Percentiles rank a stretch among this genome's conserved stretches.
phyloP scores from a whole-genome alignment of 208 protist genomes.

The Lotmaria passim region DNA sequence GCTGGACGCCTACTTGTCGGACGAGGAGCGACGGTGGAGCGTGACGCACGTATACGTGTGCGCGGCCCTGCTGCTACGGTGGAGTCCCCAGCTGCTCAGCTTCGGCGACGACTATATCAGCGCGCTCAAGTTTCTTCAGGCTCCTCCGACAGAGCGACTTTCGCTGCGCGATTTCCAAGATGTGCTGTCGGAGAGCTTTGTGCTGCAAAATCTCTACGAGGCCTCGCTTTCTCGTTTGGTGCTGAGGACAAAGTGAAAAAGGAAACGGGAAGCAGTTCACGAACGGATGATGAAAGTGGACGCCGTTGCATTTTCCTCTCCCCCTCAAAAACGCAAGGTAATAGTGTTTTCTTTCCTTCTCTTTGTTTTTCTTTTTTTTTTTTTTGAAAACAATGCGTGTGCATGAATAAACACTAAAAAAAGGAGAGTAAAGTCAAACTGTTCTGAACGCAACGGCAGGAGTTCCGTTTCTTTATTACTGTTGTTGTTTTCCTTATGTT shows the following conservation, averaged over 20 bases:
- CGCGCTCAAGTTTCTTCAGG: conserved; percentile 75
- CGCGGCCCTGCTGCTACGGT: conserved; percentile 80
- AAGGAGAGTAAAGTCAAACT: no score
- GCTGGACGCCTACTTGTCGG: conserved; percentile 90
- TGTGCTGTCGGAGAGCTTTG: conserved; percentile 64
- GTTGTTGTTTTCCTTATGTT: neutral
- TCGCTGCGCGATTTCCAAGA: conserved; percentile 58
- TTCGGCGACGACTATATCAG: conserved; percentile 62
- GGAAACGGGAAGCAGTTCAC: no score
- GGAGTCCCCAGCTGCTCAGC: conserved; percentile 54
- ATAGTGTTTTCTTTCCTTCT: conserved; percentile 12
- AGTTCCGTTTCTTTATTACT: no score
- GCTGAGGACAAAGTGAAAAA: neutral
- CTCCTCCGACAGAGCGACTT: conserved; percentile 63
- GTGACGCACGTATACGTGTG: conserved; percentile 90
- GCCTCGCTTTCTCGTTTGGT: conserved; percentile 36
- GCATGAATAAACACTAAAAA: no score
- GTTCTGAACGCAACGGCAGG: no score
- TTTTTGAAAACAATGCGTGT: no score
- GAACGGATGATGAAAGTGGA: neutral
- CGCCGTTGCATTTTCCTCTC: no score
- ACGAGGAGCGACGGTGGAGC: conserved; percentile 68
- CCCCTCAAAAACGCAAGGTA: neutral
- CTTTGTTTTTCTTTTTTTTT: neutral
- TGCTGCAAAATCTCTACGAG: conserved; percentile 77